Conservation (phyloP, 768 basidiomycete species). For the Phlebiopsis gigantea region DNA sequence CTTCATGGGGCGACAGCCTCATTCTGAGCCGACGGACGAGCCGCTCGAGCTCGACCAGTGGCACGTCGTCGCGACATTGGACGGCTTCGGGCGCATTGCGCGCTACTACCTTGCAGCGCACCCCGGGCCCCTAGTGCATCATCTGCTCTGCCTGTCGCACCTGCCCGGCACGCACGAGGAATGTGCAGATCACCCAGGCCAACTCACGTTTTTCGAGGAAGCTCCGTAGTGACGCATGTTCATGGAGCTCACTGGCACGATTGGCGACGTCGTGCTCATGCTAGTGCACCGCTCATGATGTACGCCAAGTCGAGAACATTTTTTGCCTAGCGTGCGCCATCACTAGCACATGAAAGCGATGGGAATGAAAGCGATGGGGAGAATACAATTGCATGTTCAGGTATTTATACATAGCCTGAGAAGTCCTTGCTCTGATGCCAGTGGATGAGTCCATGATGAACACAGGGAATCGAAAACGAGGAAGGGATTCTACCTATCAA, state of each 20-base stretch:
- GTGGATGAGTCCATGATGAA: neutral
- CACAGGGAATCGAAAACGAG: neutral
- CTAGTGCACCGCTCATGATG: constrained; percentile 35
- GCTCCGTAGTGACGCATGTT: constrained; percentile 29
- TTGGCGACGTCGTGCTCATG: constrained; percentile 32
- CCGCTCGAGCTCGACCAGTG: constrained; percentile 29
- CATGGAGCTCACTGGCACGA: constrained; percentile 30
- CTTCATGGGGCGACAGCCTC: constrained; percentile 27
- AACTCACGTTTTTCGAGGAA: constrained; percentile 40
- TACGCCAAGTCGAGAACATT: constrained; percentile 31
- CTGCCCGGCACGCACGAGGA: constrained; percentile 6
- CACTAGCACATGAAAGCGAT: constrained; percentile 26
- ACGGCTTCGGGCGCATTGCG: constrained; percentile 36
- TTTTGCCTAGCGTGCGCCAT: constrained; percentile 31
- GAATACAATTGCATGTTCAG: too few relatives aligned
- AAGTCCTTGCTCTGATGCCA: neutral
- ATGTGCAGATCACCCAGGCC: constrained; percentile 2
- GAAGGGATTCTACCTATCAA: neutral
- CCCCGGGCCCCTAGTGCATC: constrained; percentile 40
- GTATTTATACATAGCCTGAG: too few relatives aligned
- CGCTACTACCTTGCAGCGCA: constrained; percentile 47
- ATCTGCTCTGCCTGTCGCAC: constrained; percentile 21
- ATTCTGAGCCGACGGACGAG: constrained; percentile 31
- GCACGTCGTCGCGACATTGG: constrained; percentile 32
- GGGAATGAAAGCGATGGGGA: too few relatives aligned